A percentile compares a stretch with the other conserved stretches of the same genome.
Evolutionary conservation across 345 rosid genomes (phyloP).

Genomic region (Rubroshorea leprosula): DNA sequence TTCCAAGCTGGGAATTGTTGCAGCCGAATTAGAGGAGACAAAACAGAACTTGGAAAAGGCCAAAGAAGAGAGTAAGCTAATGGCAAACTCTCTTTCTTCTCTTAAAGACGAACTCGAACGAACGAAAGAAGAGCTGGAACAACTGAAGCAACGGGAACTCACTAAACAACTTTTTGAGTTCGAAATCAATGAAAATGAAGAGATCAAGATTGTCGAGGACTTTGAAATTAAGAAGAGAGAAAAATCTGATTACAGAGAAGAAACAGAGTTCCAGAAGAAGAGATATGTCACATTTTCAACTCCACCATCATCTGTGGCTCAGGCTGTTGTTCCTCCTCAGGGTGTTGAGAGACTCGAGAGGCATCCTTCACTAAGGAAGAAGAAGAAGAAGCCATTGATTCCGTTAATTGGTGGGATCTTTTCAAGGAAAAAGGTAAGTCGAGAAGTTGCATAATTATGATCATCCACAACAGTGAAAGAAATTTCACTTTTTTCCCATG

Average conservation of each 20-base stretch:
- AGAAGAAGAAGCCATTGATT: slow-evolving; percentile 62
- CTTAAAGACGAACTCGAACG: slow-evolving; percentile 69
- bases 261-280: slow-evolving; percentile 50
- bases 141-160: slow-evolving; percentile 30
- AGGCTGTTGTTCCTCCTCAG: slow-evolving; percentile 27
- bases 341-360: slow-evolving; percentile 43
- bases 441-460: slow-evolving; percentile 13
- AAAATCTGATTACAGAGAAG: slow-evolving; percentile 4
- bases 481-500: too few species aligned
- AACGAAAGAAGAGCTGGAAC: slow-evolving; percentile 60
- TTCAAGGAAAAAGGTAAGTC: slow-evolving; percentile 46
- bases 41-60: slow-evolving; percentile 58
- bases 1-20: slow-evolving; percentile 26
- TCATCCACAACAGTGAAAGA: too few species aligned
- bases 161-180: slow-evolving; percentile 25
- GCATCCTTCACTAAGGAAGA: slow-evolving; percentile 57
- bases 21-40: slow-evolving; percentile 68
- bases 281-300: slow-evolving; percentile 61
- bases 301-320: slow-evolving; percentile 31
- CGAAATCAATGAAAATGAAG: slow-evolving; percentile 29
- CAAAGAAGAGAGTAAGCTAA: slow-evolving; percentile 50
- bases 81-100: slow-evolving; percentile 53
- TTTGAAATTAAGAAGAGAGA: slow-evolving; percentile 26
- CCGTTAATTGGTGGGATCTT: slow-evolving; percentile 65
- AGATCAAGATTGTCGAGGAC: slow-evolving; percentile 35